A percentile compares a stretch with the other conserved stretches of the same genome.
These are phyloP conservation scores for Anisodus acutangulus DNA, from an alignment of 257 asterid species.

Conservation along the genomic window DNA sequence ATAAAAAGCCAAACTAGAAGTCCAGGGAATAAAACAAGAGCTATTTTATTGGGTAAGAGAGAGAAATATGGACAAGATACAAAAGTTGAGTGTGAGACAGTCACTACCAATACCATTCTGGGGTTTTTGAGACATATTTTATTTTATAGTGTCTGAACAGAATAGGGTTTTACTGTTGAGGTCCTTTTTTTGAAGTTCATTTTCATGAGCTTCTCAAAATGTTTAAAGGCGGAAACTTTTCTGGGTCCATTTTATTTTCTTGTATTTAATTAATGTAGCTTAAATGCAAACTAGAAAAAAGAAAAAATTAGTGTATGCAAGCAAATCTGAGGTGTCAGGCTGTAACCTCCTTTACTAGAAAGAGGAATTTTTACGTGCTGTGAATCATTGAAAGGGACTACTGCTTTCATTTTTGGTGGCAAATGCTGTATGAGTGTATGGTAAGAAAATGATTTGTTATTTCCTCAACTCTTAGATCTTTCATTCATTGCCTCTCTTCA, in stretches of 20 bases:
- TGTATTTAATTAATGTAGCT: constrained; percentile 19
- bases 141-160: too few relatives aligned
- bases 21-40: not conserved
- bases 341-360: not conserved
- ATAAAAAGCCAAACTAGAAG: not conserved
- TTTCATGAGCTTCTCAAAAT: not conserved
- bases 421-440: too few relatives aligned
- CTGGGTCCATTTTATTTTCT: constrained; percentile 18
- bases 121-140: not conserved
- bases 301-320: not conserved
- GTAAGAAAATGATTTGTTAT: not conserved
- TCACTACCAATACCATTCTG: constrained; percentile 12
- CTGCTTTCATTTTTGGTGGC: constrained; percentile 13
- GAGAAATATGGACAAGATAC: not conserved
- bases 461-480: constrained; percentile 13
- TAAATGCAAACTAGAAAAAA: constrained; percentile 16
- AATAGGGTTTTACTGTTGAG: too few relatives aligned
- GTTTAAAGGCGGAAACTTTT: constrained; percentile 14
- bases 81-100: not conserved
- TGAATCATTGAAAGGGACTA: constrained; percentile 28
- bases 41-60: not conserved
- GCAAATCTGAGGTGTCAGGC: constrained; percentile 28
- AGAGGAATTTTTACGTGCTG: not conserved
- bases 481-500: not conserved
- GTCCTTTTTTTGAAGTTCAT: not conserved